Evolutionary conservation across 2,329 filamentous ascomycete genomes (phyloP).

Genomic region (Penicillium verrucosum): DNA sequence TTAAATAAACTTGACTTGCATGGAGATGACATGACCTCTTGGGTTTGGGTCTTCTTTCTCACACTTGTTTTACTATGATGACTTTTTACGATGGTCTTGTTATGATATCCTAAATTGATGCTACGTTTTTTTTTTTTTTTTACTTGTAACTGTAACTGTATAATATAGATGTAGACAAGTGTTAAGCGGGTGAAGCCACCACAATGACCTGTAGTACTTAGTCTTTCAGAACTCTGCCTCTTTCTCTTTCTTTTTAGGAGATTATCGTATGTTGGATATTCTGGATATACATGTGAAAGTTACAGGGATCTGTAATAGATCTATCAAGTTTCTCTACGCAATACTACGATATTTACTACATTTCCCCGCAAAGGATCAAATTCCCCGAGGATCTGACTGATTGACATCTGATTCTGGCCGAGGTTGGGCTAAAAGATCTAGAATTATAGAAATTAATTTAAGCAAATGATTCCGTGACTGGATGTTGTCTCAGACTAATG

Average conservation of each 20-base stretch:
- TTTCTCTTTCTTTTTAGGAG: neutral
- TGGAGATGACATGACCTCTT: neutral
- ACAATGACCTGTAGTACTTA: too few species aligned
- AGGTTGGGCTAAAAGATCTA: slow-evolving; percentile 1
- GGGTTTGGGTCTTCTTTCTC: neutral
- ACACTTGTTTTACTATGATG: slow-evolving; percentile 3
- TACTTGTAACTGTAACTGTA: neutral
- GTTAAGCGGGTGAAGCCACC: neutral
- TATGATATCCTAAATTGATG: slow-evolving; percentile 21
- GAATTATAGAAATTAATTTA: neutral
- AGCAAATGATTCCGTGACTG: neutral
- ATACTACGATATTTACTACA: neutral
- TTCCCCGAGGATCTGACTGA: neutral
- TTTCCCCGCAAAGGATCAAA: neutral
- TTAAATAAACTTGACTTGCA: slow-evolving; percentile 11
- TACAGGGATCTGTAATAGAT: neutral
- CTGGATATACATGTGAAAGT: neutral
- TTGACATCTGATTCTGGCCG: slow-evolving; percentile 4
- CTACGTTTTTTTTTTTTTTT: neutral
- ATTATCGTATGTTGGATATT: neutral
- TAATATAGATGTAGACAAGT: neutral
- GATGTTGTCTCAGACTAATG: neutral
- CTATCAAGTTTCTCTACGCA: neutral
- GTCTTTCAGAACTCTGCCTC: too few species aligned
- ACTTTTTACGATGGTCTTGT: slow-evolving; percentile 11